A percentile compares a stretch with the other conserved stretches of the same genome.
These are phyloP conservation scores for Epichloe festucae DNA, from an alignment of 2,329 filamentous ascomycete genomes.

Conservation along the genomic window DNA sequence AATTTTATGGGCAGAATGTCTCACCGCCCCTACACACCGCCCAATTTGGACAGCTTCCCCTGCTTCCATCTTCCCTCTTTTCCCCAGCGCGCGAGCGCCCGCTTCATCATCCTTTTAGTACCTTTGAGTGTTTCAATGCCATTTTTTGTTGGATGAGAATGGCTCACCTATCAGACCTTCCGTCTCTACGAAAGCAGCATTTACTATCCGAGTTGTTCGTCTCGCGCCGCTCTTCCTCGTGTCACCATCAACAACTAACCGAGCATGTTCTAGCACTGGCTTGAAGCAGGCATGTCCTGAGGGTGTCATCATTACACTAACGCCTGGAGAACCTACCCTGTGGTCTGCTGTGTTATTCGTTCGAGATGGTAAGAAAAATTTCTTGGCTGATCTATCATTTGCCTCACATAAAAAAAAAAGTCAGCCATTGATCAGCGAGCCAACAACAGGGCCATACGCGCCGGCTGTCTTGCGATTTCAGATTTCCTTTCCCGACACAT, in stretches of 20 bases:
- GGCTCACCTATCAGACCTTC: slow-evolving; percentile 29
- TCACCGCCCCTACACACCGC: slow-evolving; percentile 9
- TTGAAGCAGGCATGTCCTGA: slow-evolving; percentile 72
- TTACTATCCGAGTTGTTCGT: slow-evolving; percentile 72
- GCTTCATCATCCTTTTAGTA: background rate
- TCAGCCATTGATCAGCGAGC: background rate
- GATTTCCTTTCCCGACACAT: slow-evolving; percentile 71
- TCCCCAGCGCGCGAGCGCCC: background rate
- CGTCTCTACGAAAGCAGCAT: slow-evolving; percentile 57
- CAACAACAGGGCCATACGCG: slow-evolving; percentile 66
- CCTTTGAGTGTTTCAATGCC: background rate
- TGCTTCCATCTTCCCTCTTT: background rate
- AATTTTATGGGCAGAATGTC: slow-evolving; percentile 9
- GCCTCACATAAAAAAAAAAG: background rate
- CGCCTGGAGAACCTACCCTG: slow-evolving; percentile 63
- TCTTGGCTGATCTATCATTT: too few relatives aligned
- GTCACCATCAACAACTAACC: background rate
- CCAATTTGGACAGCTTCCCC: slow-evolving; percentile 1
- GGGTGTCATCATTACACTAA: slow-evolving; percentile 76
- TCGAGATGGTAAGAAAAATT: slow-evolving; percentile 51
- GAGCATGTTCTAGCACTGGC: slow-evolving; percentile 44
- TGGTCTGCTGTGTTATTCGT: slow-evolving; percentile 93
- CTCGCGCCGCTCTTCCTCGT: background rate
- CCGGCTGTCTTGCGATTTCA: slow-evolving; percentile 81
- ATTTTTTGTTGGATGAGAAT: background rate